phyloP scores from a whole-genome alignment of 2,329 filamentous ascomycete species.

The Phialophora verrucosa region DNA sequence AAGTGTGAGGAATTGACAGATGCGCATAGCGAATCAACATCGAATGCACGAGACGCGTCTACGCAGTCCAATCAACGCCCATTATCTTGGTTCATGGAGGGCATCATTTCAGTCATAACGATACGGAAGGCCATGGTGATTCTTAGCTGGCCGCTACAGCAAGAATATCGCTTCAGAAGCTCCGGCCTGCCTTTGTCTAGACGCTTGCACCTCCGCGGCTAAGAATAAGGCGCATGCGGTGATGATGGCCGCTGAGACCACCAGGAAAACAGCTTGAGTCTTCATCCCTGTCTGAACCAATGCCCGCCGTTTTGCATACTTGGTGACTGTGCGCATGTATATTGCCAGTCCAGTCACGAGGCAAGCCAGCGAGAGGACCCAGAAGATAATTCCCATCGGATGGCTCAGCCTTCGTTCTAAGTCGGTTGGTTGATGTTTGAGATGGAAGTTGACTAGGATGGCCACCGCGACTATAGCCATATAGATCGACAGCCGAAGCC shows the following conservation, averaged over 20 bases:
- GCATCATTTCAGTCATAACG: neutral
- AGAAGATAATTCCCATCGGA: conserved; percentile 87
- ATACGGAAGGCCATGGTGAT: neutral
- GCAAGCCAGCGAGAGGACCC: conserved; percentile 78
- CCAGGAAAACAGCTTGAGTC: conserved; percentile 74
- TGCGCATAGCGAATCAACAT: conserved; percentile 19
- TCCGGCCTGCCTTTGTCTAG: conserved; percentile 4
- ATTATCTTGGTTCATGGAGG: neutral
- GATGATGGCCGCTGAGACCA: conserved; percentile 52
- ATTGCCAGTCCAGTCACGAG: conserved; percentile 79
- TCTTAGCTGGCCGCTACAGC: conserved; percentile 1
- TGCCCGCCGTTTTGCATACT: conserved; percentile 77
- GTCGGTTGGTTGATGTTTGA: conserved; percentile 72
- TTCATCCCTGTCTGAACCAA: conserved; percentile 94
- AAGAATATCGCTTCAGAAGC: neutral
- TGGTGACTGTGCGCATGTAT: conserved; percentile 81
- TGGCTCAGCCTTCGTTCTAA: conserved; percentile 78
- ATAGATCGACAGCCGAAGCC: conserved; percentile 86
- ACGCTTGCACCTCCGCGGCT: conserved; percentile 45
- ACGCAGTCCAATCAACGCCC: conserved; percentile 13
- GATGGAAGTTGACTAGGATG: conserved; percentile 90
- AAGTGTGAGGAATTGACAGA: conserved; percentile 15
- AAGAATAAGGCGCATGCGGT: conserved; percentile 54
- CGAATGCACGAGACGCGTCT: conserved; percentile 21
- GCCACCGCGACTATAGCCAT: conserved; percentile 89